Conservation (phyloP, 495 filamentous ascomycete species). For the Talaromyces thailandensis region DNA sequence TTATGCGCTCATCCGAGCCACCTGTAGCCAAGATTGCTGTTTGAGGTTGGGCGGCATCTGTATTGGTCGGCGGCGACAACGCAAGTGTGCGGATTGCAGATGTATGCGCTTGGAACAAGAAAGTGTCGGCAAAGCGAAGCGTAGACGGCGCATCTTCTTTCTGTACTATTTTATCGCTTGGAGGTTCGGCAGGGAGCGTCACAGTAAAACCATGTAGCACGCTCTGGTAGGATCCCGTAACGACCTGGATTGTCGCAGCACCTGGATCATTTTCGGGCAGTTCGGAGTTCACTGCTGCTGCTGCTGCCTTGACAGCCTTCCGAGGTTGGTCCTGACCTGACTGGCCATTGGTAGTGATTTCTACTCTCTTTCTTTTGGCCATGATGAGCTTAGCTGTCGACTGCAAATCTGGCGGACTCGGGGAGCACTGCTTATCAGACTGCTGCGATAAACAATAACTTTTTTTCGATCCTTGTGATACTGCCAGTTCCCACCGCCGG, state of each 20-base stretch:
- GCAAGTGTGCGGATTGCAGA: conserved; percentile 87
- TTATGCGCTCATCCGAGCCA: conserved; percentile 85
- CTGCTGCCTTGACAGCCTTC: conserved; percentile 27
- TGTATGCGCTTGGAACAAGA: conserved; percentile 89
- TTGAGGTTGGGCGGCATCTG: conserved; percentile 42
- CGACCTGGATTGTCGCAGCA: conserved; percentile 65
- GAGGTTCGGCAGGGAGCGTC: conserved; percentile 26
- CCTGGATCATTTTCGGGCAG: conserved; percentile 15
- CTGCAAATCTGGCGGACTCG: background rate
- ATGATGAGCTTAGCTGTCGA: conserved; percentile 28
- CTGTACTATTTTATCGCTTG: conserved; percentile 9
- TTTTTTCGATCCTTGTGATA: conserved; percentile 3
- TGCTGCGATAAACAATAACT: conserved; percentile 5
- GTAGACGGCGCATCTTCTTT: conserved; percentile 14
- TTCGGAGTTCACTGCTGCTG: conserved; percentile 15
- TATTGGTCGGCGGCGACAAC: conserved; percentile 65
- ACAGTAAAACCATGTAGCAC: conserved; percentile 87
- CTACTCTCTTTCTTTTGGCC: conserved; percentile 67
- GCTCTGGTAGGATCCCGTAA: conserved; percentile 91
- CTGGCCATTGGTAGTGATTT: conserved; percentile 22
- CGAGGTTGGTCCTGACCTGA: conserved; percentile 15
- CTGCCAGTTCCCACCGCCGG: background rate
- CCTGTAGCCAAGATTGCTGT: conserved; percentile 85
- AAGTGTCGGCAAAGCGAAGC: conserved; percentile 79
- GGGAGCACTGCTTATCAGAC: background rate